A percentile compares a stretch with the other conserved stretches of the same genome.
Conservation (phyloP, 305 asterid species). For the Fraxinus dipetala region DNA sequence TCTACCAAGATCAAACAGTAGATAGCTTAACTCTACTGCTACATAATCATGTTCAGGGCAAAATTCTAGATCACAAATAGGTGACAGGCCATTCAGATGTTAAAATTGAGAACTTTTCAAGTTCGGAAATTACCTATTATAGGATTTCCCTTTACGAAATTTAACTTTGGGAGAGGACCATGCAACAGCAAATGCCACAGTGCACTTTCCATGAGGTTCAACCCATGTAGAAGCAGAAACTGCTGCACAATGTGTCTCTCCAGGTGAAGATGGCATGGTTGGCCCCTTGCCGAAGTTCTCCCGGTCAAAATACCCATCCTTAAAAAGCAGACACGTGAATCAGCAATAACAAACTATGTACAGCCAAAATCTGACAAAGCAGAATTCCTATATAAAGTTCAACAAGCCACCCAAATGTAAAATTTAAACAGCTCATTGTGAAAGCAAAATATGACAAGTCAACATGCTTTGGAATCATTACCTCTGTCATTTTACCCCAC, state of each 20-base stretch:
- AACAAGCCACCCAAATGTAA: not conserved
- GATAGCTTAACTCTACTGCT: not conserved
- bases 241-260: slow-evolving; percentile 91
- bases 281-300: slow-evolving; percentile 75
- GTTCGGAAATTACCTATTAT: slow-evolving; percentile 48
- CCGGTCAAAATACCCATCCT: slow-evolving; percentile 78
- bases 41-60: not conserved
- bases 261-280: slow-evolving; percentile 85
- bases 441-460: not conserved
- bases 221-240: slow-evolving; percentile 98
- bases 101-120: not conserved
- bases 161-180: slow-evolving; percentile 98
- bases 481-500: slow-evolving; percentile 96
- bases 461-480: slow-evolving; percentile 24
- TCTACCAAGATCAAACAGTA: not conserved
- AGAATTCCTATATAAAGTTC: not conserved
- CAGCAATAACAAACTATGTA: not conserved
- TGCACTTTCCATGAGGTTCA: slow-evolving; percentile 94
- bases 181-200: slow-evolving; percentile 83
- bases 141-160: slow-evolving; percentile 68
- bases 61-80: not conserved
- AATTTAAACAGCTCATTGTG: not conserved
- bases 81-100: slow-evolving; percentile 5
- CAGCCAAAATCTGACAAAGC: not conserved
- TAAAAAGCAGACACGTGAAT: slow-evolving; percentile 24